Evolutionary conservation across 2,329 filamentous ascomycete genomes (phyloP).

Genomic region (Rutstroemia sydowiana): DNA sequence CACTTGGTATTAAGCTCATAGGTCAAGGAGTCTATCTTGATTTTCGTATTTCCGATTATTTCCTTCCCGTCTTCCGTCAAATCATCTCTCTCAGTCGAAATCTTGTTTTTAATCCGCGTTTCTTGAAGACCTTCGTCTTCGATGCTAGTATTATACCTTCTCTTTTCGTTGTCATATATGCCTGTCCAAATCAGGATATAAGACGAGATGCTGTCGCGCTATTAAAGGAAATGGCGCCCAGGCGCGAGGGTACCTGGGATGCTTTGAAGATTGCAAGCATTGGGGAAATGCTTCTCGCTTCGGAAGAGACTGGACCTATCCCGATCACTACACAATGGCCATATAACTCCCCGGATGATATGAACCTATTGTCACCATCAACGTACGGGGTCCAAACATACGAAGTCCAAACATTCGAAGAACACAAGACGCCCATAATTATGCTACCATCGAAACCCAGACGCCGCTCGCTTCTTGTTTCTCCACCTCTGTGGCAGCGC

Average conservation of each 20-base stretch:
- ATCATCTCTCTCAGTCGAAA: slow-evolving; percentile 13
- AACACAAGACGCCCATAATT: slow-evolving; percentile 1
- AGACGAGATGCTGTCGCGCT: slow-evolving; percentile 17
- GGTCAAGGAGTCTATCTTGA: slow-evolving; percentile 10
- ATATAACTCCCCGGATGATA: not conserved
- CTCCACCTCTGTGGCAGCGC: slow-evolving; percentile 3
- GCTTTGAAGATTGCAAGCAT: slow-evolving; percentile 13
- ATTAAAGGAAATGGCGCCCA: slow-evolving; percentile 12
- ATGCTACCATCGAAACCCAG: slow-evolving; percentile 2
- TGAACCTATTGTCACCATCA: slow-evolving; percentile 1
- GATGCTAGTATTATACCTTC: slow-evolving; percentile 19
- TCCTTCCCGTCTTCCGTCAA: slow-evolving; percentile 12
- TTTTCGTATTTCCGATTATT: not conserved
- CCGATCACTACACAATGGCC: not conserved
- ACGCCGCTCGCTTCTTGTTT: slow-evolving; percentile 8
- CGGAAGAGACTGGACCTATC: slow-evolving; percentile 6
- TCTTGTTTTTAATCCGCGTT: slow-evolving; percentile 11
- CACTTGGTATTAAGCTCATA: slow-evolving; percentile 12
- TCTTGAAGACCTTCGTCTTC: slow-evolving; percentile 19
- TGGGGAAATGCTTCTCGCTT: slow-evolving; percentile 9
- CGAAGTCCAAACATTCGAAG: slow-evolving; percentile 5
- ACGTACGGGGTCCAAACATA: too few species aligned
- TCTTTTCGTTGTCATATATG: slow-evolving; percentile 17
- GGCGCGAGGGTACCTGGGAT: slow-evolving; percentile 20
- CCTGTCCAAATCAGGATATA: slow-evolving; percentile 11